A percentile compares a stretch with the other conserved stretches of the same genome.
Evolutionary conservation across 257 asterid species (phyloP).

Genomic region (Capsicum chinense): DNA sequence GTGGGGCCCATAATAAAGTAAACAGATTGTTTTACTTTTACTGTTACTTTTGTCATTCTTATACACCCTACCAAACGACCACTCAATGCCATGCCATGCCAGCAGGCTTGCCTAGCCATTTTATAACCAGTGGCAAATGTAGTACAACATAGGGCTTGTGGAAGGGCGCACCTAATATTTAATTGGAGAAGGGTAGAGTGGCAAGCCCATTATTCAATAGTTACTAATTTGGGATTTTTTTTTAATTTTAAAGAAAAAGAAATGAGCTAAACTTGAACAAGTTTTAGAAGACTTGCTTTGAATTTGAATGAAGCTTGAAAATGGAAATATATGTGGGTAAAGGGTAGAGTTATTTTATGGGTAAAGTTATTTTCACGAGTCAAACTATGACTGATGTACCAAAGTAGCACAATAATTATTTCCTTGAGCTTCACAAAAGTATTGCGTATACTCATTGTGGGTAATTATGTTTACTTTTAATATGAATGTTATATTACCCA

Average conservation of each 20-base stretch:
- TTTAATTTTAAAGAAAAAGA: neutral
- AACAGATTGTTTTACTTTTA: too few species aligned
- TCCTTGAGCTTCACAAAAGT: neutral
- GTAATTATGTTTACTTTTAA: neutral
- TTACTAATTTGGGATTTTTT: neutral
- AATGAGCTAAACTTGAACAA: neutral
- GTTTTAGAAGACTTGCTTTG: neutral
- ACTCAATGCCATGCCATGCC: neutral
- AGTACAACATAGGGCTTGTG: neutral
- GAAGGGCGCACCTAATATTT: neutral
- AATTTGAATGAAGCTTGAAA: conserved; percentile 13
- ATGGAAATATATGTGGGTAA: neutral
- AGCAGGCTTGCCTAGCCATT: conserved; percentile 13
- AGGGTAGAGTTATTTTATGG: neutral
- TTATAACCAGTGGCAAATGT: neutral
- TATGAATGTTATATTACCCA: neutral
- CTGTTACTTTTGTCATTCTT: too few species aligned
- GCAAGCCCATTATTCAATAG: neutral
- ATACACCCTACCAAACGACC: too few species aligned
- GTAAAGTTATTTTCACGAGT: neutral
- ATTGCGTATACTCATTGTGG: neutral
- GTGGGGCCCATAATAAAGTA: too few species aligned
- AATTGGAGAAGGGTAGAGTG: conserved; percentile 18
- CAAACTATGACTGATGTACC: neutral
- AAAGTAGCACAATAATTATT: neutral